Percentiles rank a stretch among this genome's conserved stretches.
phyloP scores from a whole-genome alignment of 2,329 filamentous ascomycete genomes.

The Nakataea oryzae region DNA sequence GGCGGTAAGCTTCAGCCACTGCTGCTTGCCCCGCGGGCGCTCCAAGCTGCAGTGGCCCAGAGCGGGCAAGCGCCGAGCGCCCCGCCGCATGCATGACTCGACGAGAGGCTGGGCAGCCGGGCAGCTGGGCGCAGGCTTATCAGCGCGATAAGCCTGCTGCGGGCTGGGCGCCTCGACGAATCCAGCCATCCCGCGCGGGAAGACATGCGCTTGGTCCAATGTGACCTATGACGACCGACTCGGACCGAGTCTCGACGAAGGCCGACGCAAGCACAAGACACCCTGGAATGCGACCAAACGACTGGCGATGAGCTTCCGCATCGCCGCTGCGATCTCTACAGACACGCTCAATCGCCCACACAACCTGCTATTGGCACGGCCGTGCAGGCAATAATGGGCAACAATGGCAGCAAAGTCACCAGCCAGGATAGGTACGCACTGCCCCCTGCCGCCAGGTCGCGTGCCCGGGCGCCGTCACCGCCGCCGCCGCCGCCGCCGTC shows the following conservation, averaged over 20 bases:
- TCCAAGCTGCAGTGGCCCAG: too few relatives aligned
- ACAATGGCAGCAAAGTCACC: constrained; percentile 46
- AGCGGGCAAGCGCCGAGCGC: too few relatives aligned
- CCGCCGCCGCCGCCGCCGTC: too few relatives aligned
- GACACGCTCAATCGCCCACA: background rate
- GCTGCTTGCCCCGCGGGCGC: background rate
- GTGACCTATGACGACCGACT: background rate
- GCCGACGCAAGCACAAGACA: background rate
- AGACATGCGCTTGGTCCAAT: background rate
- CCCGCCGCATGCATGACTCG: too few relatives aligned
- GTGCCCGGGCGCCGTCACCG: background rate
- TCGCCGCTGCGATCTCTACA: background rate
- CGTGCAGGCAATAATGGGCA: constrained; percentile 33
- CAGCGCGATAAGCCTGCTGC: background rate
- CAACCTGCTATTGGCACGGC: background rate
- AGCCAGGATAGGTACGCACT: constrained; percentile 73
- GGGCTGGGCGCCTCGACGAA: background rate
- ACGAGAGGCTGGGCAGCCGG: too few relatives aligned
- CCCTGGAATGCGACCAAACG: background rate
- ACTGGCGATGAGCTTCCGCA: background rate
- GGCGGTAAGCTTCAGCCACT: constrained; percentile 3
- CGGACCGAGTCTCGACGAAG: background rate
- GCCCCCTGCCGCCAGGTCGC: background rate
- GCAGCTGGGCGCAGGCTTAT: background rate
- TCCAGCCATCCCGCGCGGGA: background rate